Base-by-base conservation (phyloP, 495 filamentous ascomycete species). In the Eremomyces bilateralis region DNA sequence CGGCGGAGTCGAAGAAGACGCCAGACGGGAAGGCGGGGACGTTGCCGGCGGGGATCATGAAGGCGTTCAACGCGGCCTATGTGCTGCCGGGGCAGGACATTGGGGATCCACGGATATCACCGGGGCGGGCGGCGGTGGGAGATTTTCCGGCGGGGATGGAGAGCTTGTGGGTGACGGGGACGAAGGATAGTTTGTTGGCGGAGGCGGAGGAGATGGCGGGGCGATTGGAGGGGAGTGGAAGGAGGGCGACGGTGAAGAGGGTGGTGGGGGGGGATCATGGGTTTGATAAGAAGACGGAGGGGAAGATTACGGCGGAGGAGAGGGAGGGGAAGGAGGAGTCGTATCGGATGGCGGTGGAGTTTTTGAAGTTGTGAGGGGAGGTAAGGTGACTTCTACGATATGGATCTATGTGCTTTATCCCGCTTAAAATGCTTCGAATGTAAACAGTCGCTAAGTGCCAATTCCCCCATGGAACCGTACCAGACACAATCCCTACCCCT, bases 401-500 rank as follows among this genome's bases (percentile, higher is more conserved):
- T n/a, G n/a, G n/a, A n/a, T n/a, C n/a, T n/a, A n/a, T n/a, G n/a
- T n/a, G n/a, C n/a, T n/a, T n/a, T n/a, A n/a, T n/a, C n/a, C n/a
- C n/a, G n/a, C n/a, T n/a, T n/a, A n/a, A n/a, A n/a, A n/a, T n/a
- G n/a, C n/a, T n/a, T n/a, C n/a, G n/a, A n/a, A n/a, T n/a, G n/a
- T n/a, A n/a, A n/a, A n/a, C n/a, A n/a, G n/a, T n/a, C n/a, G n/a
- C n/a, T n/a, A n/a, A n/a, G n/a, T n/a, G n/a, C n/a, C n/a, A n/a
- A n/a, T n/a, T n/a, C n/a, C n/a, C n/a, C n/a, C n/a, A n/a, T n/a
- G n/a, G n/a, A n/a, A n/a, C n/a, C n/a, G n/a, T n/a, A n/a, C n/a
- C n/a, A n/a, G n/a, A n/a, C n/a, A n/a, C n/a, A 28, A 8, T 28
- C 24, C 8, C 24, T 28, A 8, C 24, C 45, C 45, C 1, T 42